Percentiles rank a stretch among this genome's conserved stretches.
Evolutionary conservation across 352 stramenopile genomes (phyloP).

Genomic region (Pelagophyceae sp.): DNA sequence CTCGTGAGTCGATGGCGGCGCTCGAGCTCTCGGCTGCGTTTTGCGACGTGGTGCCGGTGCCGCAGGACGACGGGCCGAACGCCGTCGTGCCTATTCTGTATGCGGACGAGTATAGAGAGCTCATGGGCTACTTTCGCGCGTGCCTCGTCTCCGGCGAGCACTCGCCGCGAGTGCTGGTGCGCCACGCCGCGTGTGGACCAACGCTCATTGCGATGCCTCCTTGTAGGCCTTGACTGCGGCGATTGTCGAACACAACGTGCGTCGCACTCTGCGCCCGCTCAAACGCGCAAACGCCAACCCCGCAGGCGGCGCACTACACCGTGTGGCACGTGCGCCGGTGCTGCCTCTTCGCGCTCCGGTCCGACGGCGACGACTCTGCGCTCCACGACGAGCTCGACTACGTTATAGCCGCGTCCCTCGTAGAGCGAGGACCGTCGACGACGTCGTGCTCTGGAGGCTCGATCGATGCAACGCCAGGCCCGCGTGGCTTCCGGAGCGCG

Average conservation of each 20-base stretch:
- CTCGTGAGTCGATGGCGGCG: no score
- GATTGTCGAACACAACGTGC: slow-evolving; percentile 87
- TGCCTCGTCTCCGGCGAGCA: slow-evolving; percentile 75
- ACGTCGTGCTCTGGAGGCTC: slow-evolving; percentile 22
- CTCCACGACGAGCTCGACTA: slow-evolving; percentile 58
- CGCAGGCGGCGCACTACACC: slow-evolving; percentile 97
- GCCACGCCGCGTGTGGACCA: no score
- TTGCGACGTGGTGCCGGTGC: slow-evolving; percentile 58
- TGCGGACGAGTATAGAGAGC: slow-evolving; percentile 44
- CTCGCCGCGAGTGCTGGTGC: slow-evolving; percentile 72
- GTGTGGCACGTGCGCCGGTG: slow-evolving; percentile 87
- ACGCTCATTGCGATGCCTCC: no score
- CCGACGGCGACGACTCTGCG: slow-evolving; percentile 34
- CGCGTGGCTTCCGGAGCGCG: slow-evolving; percentile 60
- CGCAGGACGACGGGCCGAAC: slow-evolving; percentile 56
- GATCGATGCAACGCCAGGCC: slow-evolving; percentile 39
- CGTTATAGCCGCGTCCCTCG: no score
- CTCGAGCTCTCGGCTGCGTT: no score
- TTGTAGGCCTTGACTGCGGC: slow-evolving; percentile 76
- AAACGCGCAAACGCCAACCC: no score
- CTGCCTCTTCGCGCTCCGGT: slow-evolving; percentile 65
- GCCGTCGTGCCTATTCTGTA: slow-evolving; percentile 62
- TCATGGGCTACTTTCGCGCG: slow-evolving; percentile 88
- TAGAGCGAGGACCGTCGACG: slow-evolving; percentile 26
- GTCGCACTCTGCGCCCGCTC: no score